Base-by-base conservation (phyloP, 257 asterid genomes). In the Vinca minor region DNA sequence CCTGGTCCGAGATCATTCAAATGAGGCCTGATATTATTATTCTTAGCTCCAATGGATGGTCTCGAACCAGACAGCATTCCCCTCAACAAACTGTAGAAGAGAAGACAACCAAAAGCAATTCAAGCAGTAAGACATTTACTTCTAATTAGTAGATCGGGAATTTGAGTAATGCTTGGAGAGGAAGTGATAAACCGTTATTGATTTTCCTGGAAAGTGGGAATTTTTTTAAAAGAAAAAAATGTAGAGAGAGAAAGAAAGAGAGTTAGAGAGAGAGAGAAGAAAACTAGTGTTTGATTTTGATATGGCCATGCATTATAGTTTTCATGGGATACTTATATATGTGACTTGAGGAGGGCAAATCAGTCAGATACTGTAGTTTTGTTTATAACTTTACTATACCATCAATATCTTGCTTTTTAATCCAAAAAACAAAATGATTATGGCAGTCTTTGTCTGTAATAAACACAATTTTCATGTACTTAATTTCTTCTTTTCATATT, bases 1-100 rank as follows among this genome's bases (percentile, higher is more conserved):
- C 95, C 95, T 87, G 95, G 95, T 87, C 95, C 94, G 95, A 83
- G 74, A 79, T 79, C 90, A 79, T 74, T 84, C 85, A 18, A 13
- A 6, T 59, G 44, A 48, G 13, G 21, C 1, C 52, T 38, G 42
- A 4, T 31, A n/a, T n/a, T n/a, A n/a, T n/a, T n/a, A n/a, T n/a
- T 36, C 18, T 42, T 3, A 45, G 55, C 42, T 56, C 32, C 45
- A 31, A 21, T n/a, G 84, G 70, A 76, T 58, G 75, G 69, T 79
- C 73, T 79, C 79, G 81, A 78, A 69, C 76, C 83, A 75, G 76
- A 69, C 83, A 78, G 46, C 83, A 72, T 66, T 58, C 83, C 81
- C 78, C 83, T 75, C 78, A 78, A 78, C 78, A 45, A 46, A 63
- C 35, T n/a, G n/a, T n/a, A n/a, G n/a, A n/a, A n/a, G n/a, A n/a